Conservation (phyloP, 2,329 filamentous ascomycete genomes). For the Claviceps humidiphila region DNA sequence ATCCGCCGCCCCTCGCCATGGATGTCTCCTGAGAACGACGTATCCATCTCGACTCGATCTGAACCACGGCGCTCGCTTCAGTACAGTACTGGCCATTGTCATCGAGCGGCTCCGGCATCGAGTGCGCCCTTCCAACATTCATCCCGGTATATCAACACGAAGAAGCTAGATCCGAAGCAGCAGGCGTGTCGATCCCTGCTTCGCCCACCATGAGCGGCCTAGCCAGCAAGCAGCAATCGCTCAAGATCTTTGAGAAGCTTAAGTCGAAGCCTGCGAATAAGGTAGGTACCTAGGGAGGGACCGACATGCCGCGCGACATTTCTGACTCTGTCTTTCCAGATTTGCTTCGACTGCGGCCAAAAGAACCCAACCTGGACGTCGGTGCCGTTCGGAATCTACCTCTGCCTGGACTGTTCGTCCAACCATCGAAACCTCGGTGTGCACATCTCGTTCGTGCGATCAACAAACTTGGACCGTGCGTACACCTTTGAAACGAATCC, state of each 20-base stretch:
- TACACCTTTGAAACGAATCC: constrained; percentile 6
- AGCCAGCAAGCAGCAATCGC: constrained; percentile 87
- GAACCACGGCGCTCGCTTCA: not conserved
- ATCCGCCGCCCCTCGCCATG: constrained; percentile 16
- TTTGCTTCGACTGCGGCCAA: constrained; percentile 95
- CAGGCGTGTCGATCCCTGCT: not conserved
- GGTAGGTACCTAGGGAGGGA: constrained; percentile 35
- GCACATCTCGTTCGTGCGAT: constrained; percentile 97
- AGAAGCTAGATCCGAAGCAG: not conserved
- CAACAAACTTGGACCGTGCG: constrained; percentile 96
- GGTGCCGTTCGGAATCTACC: constrained; percentile 91
- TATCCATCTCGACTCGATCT: not conserved
- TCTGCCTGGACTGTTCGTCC: constrained; percentile 94
- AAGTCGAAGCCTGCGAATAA: constrained; percentile 93
- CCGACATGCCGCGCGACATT: not conserved
- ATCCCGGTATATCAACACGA: too few relatives aligned
- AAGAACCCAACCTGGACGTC: constrained; percentile 99
- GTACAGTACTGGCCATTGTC: not conserved
- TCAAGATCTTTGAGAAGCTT: constrained; percentile 95
- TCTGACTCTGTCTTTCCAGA: constrained; percentile 33
- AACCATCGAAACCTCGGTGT: constrained; percentile 96
- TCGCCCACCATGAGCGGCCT: constrained; percentile 45
- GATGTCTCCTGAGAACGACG: constrained; percentile 21
- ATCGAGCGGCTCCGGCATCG: not conserved
- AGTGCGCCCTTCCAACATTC: not conserved